Evolutionary conservation across 2,329 filamentous ascomycete species (phyloP).

Genomic region (Xylariaceae sp.): DNA sequence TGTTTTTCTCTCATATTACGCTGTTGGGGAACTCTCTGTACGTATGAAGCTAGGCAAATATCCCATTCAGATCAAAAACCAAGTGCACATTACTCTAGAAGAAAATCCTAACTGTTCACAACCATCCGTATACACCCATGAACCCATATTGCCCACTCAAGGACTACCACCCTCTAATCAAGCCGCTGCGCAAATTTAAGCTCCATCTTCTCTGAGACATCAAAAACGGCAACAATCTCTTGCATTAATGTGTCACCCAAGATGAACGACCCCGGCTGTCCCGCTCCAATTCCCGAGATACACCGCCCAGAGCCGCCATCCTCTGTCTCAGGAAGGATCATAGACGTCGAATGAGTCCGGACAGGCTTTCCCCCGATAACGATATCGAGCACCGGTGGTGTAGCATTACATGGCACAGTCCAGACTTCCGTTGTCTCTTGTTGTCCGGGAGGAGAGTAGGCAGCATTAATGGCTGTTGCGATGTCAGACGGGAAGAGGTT

Average conservation of each 20-base stretch:
- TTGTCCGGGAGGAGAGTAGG: constrained; percentile 26
- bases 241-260: constrained; percentile 28
- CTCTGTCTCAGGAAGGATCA: constrained; percentile 31
- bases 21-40: too few species aligned
- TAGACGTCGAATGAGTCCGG: constrained; percentile 31
- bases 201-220: constrained; percentile 31
- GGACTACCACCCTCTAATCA: constrained; percentile 8
- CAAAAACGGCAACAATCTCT: constrained; percentile 30
- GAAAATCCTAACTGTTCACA: too few species aligned
- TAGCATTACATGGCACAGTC: constrained; percentile 29
- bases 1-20: too few species aligned
- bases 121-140: too few species aligned
- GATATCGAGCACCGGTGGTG: constrained; percentile 28
- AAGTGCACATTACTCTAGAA: too few species aligned
- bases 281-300: constrained; percentile 26
- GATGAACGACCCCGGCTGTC: constrained; percentile 19
- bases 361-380: constrained; percentile 30
- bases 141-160: too few species aligned
- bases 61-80: too few species aligned
- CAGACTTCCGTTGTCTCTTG: constrained; percentile 22
- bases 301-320: constrained; percentile 21
- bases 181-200: constrained; percentile 30
- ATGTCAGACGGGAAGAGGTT: constrained; percentile 31
- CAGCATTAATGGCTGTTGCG: constrained; percentile 29
- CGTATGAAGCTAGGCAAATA: too few species aligned